phyloP scores from a whole-genome alignment of 177 flowering plant species.

The Vitis hybrid region DNA sequence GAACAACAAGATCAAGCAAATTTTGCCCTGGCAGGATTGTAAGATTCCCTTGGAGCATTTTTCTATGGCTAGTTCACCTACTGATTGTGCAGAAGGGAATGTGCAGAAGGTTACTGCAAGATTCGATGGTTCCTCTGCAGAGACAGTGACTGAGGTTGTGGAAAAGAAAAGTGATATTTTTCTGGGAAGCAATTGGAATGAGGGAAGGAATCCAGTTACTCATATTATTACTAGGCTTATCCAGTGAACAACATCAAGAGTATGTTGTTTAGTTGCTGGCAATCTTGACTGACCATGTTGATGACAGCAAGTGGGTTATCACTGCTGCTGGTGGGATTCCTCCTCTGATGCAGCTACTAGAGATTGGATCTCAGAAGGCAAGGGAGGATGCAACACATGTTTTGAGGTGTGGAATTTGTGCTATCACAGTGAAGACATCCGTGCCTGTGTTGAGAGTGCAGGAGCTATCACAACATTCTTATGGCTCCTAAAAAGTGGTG shows the following conservation, averaged over 20 bases:
- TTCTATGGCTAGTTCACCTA: too few species aligned
- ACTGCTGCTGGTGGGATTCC: conserved; percentile 98
- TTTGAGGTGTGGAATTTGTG: conserved; percentile 58
- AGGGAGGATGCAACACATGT: conserved; percentile 75
- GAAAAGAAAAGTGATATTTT: conserved; percentile 16
- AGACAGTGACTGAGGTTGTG: conserved; percentile 1
- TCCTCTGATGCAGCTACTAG: conserved; percentile 77
- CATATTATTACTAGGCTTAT: conserved; percentile 73
- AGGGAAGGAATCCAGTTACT: conserved; percentile 87
- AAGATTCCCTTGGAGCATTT: too few species aligned
- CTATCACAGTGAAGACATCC: conserved; percentile 87
- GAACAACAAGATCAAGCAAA: too few species aligned
- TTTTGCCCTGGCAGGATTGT: too few species aligned
- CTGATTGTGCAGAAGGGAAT: too few species aligned
- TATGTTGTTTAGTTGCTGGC: conserved; percentile 68
- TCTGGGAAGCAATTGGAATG: conserved; percentile 79
- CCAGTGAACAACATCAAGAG: conserved; percentile 92
- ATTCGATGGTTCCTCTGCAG: background rate
- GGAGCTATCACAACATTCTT: conserved; percentile 75
- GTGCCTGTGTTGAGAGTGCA: conserved; percentile 93
- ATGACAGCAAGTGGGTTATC: conserved; percentile 95
- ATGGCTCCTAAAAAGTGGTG: conserved; percentile 81
- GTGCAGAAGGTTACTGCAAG: too few species aligned
- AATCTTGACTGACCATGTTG: conserved; percentile 76
- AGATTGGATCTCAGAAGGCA: conserved; percentile 79